Percentiles rank a stretch among this genome's conserved stretches.
phyloP scores from a whole-genome alignment of 2,329 filamentous ascomycete genomes.

The Hysterium pulicare region DNA sequence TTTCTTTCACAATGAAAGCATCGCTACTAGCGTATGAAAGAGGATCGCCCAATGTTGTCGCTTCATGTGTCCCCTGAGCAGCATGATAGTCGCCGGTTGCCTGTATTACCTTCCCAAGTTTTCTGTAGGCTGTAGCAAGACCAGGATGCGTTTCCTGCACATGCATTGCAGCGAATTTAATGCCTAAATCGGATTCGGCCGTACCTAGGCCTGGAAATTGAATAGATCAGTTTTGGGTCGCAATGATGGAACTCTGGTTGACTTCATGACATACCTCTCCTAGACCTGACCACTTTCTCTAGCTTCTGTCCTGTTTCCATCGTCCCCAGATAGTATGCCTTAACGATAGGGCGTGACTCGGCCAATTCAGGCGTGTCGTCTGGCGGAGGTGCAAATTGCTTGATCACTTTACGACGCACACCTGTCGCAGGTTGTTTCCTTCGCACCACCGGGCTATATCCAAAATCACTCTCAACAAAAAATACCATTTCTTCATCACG shows the following conservation, averaged over 20 bases:
- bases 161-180: constrained; percentile 81
- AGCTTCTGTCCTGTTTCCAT: constrained; percentile 99
- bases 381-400: constrained; percentile 95
- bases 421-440: constrained; percentile 97
- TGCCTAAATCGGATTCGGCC: constrained; percentile 87
- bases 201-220: constrained; percentile 76
- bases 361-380: constrained; percentile 95
- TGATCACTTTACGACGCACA: constrained; percentile 89
- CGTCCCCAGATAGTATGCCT: constrained; percentile 89
- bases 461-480: constrained; percentile 98
- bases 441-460: constrained; percentile 91
- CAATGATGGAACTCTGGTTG: constrained; percentile 1
- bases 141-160: constrained; percentile 88
- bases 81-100: constrained; percentile 93
- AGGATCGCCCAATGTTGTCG: constrained; percentile 88
- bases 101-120: constrained; percentile 90
- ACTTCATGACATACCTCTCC: constrained; percentile 70
- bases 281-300: constrained; percentile 86
- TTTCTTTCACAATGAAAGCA: constrained; percentile 97
- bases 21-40: constrained; percentile 94
- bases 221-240: too few relatives aligned
- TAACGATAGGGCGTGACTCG: constrained; percentile 84
- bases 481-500: constrained; percentile 95
- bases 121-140: constrained; percentile 85
- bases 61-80: constrained; percentile 93